phyloP scores from a whole-genome alignment of 306 rosid genomes.

The Malus orientalis region DNA sequence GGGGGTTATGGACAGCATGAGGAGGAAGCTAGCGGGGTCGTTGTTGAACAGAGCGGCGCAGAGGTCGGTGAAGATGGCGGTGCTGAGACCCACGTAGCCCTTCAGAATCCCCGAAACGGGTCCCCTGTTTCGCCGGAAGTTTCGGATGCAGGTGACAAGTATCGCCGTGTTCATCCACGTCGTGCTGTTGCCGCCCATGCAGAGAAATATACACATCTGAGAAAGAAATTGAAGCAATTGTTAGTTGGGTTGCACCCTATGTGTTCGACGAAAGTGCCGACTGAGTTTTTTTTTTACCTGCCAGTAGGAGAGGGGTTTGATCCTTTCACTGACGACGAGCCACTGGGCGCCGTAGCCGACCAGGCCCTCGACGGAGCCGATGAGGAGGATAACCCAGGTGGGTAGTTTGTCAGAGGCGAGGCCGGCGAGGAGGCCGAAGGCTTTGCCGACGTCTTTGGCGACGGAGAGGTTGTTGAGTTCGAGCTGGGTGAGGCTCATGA shows the following conservation, averaged over 20 bases:
- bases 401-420: slow-evolving; percentile 67
- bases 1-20: slow-evolving; percentile 64
- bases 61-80: slow-evolving; percentile 80
- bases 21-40: slow-evolving; percentile 54
- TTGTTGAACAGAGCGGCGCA: slow-evolving; percentile 60
- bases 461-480: slow-evolving; percentile 80
- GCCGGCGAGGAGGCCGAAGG: slow-evolving; percentile 79
- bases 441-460: slow-evolving; percentile 78
- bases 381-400: slow-evolving; percentile 63
- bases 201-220: slow-evolving; percentile 76
- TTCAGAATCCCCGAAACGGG: slow-evolving; percentile 81
- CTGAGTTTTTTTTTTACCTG: slow-evolving; percentile 39
- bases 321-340: slow-evolving; percentile 72
- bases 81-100: slow-evolving; percentile 82
- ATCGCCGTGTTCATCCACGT: slow-evolving; percentile 99
- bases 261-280: not conserved
- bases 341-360: slow-evolving; percentile 81
- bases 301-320: slow-evolving; percentile 72
- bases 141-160: slow-evolving; percentile 67
- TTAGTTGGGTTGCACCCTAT: not conserved
- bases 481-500: slow-evolving; percentile 69
- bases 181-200: slow-evolving; percentile 94
- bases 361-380: slow-evolving; percentile 72
- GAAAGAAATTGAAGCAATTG: not conserved
- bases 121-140: slow-evolving; percentile 69